Evolutionary conservation across 345 rosid species (phyloP), one percentile per base, ranked within the genome.

Genomic region (Boechera retrofracta): DNA sequence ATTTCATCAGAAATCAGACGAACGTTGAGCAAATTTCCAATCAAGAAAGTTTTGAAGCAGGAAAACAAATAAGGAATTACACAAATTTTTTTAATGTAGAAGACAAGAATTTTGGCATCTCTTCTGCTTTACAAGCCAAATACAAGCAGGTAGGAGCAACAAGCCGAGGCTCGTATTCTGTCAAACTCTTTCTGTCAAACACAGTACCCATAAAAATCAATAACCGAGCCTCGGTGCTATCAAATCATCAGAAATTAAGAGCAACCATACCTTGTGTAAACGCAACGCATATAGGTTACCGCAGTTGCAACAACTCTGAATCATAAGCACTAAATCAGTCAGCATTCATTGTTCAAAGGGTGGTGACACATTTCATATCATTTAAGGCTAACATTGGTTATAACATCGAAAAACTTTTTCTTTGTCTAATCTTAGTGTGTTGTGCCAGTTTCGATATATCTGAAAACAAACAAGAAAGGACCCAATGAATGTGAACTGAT

Each of bases 61-160:
- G 21, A 76, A 79, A 73, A 11, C 2, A 0, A 70, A 60, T 18
- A n/a, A 35, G 24, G 10, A 65, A 68, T 89, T 87, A 91, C 97
- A 77, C 52, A 86, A 0, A n/a, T 86, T 89, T 95, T 18, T 80
- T 76, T 91, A 0, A 82, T 84, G 86, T 80, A 95, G 79, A 88
- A 95, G 52, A 76, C 86, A 72, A 92, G 89, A 52, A 87, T 79
- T 64, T 86, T 89, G 78, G 97, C 97, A 82, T 89, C 85, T 95
- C 99, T 84, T 95, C 99, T 73, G 97, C 99, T 84, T 92, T 95
- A 31, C 98, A 87, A 53, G 99, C 99, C 87, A 95, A 83, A 79
- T 92, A 95, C 83, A 95, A 87, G 87, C 97, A 95, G 52, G 92
- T 83, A 12, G 99, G 98, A 78, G 97, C 96, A 51, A 92, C 98